These are phyloP conservation scores for Stachybotrys chartarum DNA, from an alignment of 2,329 filamentous ascomycete genomes.

Conservation along the genomic window DNA sequence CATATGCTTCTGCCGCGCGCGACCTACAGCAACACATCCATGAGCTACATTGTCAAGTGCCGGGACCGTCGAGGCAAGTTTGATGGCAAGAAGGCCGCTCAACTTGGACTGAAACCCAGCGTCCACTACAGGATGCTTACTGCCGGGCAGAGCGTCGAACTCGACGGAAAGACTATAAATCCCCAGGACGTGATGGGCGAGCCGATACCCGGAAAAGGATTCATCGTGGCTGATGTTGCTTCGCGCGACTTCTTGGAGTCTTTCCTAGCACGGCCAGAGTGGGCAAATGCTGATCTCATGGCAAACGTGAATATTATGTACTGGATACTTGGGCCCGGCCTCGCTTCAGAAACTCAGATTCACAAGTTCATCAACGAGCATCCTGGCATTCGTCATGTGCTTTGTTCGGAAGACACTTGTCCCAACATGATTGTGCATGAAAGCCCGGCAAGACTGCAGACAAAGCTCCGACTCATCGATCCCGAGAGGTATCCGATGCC, in stretches of 20 bases:
- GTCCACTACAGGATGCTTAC: constrained; percentile 54
- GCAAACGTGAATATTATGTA: constrained; percentile 60
- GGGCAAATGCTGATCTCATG: constrained; percentile 58
- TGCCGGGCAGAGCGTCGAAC: constrained; percentile 56
- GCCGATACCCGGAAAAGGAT: constrained; percentile 58
- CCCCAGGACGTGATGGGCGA: constrained; percentile 81
- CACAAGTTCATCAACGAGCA: constrained; percentile 62
- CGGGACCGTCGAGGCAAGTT: constrained; percentile 78
- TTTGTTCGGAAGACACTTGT: constrained; percentile 68
- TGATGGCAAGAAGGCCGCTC: constrained; percentile 54
- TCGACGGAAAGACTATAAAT: constrained; percentile 63
- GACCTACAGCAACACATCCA: constrained; percentile 54
- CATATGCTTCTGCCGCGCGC: constrained; percentile 55
- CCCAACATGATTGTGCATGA: constrained; percentile 69
- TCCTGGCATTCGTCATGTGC: constrained; percentile 59
- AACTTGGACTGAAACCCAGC: constrained; percentile 52
- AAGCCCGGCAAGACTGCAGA: constrained; percentile 57
- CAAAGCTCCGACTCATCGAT: constrained; percentile 67
- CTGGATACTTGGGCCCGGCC: constrained; percentile 71
- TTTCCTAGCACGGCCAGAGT: constrained; percentile 66
- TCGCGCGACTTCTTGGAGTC: constrained; percentile 60
- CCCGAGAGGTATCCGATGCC: constrained; percentile 66
- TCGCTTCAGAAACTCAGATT: constrained; percentile 57
- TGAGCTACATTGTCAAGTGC: constrained; percentile 82
- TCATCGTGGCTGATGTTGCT: constrained; percentile 77